These are phyloP conservation scores for Austropuccinia psidii DNA, from an alignment of 1,284 basidiomycete genomes.

Conservation along the genomic window DNA sequence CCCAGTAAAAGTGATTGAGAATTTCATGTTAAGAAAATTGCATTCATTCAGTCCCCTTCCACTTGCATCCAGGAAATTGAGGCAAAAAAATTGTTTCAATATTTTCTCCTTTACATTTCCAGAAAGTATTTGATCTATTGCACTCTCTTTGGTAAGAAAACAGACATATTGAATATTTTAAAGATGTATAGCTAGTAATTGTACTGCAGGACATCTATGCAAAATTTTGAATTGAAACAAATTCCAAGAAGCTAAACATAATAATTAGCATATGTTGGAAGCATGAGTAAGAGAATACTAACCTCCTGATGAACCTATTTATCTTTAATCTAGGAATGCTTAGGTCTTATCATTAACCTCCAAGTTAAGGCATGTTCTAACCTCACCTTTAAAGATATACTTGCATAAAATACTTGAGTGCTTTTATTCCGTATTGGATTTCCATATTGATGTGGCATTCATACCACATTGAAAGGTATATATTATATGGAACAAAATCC, in stretches of 20 bases:
- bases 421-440: background rate
- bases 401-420: constrained; percentile 20
- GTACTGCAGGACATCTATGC: background rate
- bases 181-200: constrained; percentile 46
- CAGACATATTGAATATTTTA: constrained; percentile 48
- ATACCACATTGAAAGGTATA: background rate
- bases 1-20: background rate
- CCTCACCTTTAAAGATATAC: constrained; percentile 14
- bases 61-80: constrained; percentile 49
- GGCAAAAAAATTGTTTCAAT: background rate
- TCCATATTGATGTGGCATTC: constrained; percentile 31
- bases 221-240: background rate
- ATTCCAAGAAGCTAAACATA: constrained; percentile 40
- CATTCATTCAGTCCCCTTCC: background rate
- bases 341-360: background rate
- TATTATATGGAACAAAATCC: constrained; percentile 1
- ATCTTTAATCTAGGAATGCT: background rate
- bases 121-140: constrained; percentile 38
- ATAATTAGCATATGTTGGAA: background rate
- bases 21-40: background rate
- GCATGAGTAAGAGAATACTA: background rate
- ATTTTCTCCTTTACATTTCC: background rate
- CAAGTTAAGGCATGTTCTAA: background rate
- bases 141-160: constrained; percentile 39
- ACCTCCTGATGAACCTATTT: background rate